Evolutionary conservation across 371 early-diverging fungal species (phyloP).

Genomic region (Caulochytrium protostelioides): DNA sequence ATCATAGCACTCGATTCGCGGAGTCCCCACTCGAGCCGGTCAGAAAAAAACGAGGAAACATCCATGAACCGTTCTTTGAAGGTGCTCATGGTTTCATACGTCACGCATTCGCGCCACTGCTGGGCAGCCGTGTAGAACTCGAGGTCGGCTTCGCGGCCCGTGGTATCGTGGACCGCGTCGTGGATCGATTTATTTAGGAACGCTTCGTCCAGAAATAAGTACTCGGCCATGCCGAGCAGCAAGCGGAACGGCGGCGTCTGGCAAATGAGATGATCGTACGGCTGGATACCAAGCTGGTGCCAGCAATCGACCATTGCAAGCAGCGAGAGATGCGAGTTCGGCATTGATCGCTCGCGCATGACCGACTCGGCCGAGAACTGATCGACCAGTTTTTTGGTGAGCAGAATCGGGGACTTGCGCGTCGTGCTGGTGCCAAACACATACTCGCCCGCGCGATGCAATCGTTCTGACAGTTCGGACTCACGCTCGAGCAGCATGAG

Average conservation of each 20-base stretch:
- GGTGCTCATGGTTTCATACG: conserved; percentile 53
- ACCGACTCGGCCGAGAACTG: conserved; percentile 35
- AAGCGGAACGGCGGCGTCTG: conserved; percentile 86
- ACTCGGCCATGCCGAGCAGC: conserved; percentile 87
- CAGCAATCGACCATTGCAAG: conserved; percentile 87
- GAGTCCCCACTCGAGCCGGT: conserved; percentile 45
- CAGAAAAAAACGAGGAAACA: conserved; percentile 55
- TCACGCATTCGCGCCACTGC: conserved; percentile 82
- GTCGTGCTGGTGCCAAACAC: conserved; percentile 51
- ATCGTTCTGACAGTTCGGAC: conserved; percentile 46
- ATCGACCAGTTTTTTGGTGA: conserved; percentile 60
- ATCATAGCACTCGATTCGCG: background rate
- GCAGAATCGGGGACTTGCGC: conserved; percentile 31
- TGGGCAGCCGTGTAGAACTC: conserved; percentile 70
- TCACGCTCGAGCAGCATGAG: conserved; percentile 76
- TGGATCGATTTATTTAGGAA: conserved; percentile 62
- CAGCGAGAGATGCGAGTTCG: conserved; percentile 75
- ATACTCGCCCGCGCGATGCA: conserved; percentile 42
- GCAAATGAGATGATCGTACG: conserved; percentile 82
- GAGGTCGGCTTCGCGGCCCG: conserved; percentile 72
- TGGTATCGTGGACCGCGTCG: conserved; percentile 53
- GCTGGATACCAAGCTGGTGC: conserved; percentile 56
- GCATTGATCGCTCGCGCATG: background rate
- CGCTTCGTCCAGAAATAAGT: conserved; percentile 49
- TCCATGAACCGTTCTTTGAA: conserved; percentile 63